Conservation (phyloP, 192 early-diverging fungal species). For the Phycomyces blakesleeanus region DNA sequence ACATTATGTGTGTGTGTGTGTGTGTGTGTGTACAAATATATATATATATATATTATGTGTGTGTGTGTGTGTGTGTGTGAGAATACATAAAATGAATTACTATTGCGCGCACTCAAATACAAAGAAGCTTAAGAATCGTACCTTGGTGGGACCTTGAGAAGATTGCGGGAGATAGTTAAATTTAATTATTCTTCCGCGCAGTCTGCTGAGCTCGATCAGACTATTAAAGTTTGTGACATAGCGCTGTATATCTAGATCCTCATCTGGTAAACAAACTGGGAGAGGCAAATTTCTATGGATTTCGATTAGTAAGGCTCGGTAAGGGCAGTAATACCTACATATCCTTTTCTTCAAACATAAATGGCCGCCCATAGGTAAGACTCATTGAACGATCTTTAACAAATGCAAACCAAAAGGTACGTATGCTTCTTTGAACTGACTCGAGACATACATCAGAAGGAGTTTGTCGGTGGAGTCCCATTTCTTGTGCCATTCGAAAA, state of each 20-base stretch:
- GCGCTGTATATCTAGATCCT: no score
- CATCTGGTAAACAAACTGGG: no score
- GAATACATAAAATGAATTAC: no score
- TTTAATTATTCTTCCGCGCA: neutral
- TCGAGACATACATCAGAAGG: neutral
- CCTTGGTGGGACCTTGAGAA: no score
- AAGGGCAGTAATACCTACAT: constrained; percentile 4
- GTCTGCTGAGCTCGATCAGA: neutral
- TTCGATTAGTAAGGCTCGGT: no score
- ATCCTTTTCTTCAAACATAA: constrained; percentile 41
- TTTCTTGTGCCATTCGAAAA: constrained; percentile 67
- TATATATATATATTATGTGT: no score
- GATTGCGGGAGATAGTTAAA: neutral
- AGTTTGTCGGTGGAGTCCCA: constrained; percentile 65
- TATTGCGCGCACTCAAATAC: no score
- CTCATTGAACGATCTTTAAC: constrained; percentile 64
- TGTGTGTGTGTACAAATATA: neutral
- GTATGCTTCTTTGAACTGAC: constrained; percentile 47
- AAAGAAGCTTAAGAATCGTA: no score
- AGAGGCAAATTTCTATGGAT: no score
- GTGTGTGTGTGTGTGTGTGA: no score
- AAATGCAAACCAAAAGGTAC: constrained; percentile 71
- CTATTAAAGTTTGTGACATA: neutral
- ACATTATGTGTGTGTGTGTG: neutral
- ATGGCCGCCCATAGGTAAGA: constrained; percentile 57